Conservation (phyloP, 2,329 filamentous ascomycete genomes). For the Purpureocillium lavendulum region DNA sequence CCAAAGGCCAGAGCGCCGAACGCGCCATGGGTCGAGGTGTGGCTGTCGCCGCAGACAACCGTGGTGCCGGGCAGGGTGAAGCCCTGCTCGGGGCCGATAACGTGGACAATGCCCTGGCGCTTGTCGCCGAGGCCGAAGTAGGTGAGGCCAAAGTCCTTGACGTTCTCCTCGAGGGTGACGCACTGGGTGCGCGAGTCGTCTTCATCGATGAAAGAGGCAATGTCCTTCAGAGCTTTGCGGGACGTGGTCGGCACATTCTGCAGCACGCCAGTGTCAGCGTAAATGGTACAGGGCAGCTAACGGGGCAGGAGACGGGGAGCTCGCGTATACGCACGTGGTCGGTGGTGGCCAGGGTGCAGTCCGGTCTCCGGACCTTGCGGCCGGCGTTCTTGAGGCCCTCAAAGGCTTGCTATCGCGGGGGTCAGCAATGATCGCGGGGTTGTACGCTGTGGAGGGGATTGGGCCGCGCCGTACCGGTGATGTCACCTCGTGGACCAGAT, state of each 20-base stretch:
- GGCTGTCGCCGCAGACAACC: conserved; percentile 94
- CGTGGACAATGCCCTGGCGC: conserved; percentile 95
- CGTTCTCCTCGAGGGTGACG: conserved; percentile 92
- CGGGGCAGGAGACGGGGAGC: neutral
- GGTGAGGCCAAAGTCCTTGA: conserved; percentile 91
- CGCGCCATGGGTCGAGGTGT: conserved; percentile 95
- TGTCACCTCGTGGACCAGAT: conserved; percentile 97
- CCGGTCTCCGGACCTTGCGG: conserved; percentile 81
- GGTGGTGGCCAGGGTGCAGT: conserved; percentile 93
- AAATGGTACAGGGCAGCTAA: neutral
- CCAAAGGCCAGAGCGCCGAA: conserved; percentile 93
- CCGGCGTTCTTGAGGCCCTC: conserved; percentile 88
- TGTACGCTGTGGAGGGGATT: neutral
- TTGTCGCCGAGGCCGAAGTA: conserved; percentile 96
- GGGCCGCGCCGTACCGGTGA: conserved; percentile 61
- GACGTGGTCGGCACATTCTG: conserved; percentile 91
- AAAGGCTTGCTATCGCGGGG: conserved; percentile 69
- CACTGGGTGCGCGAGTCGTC: conserved; percentile 90
- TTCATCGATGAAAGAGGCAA: conserved; percentile 89
- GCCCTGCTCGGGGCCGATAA: conserved; percentile 96
- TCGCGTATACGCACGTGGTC: conserved; percentile 67
- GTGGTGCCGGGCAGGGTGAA: conserved; percentile 97
- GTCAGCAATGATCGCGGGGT: conserved; percentile 1
- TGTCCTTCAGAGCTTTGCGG: conserved; percentile 87
- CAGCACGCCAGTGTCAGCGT: conserved; percentile 8